Base-by-base conservation (phyloP, 768 basidiomycete genomes). In the Podaxis sp. region DNA sequence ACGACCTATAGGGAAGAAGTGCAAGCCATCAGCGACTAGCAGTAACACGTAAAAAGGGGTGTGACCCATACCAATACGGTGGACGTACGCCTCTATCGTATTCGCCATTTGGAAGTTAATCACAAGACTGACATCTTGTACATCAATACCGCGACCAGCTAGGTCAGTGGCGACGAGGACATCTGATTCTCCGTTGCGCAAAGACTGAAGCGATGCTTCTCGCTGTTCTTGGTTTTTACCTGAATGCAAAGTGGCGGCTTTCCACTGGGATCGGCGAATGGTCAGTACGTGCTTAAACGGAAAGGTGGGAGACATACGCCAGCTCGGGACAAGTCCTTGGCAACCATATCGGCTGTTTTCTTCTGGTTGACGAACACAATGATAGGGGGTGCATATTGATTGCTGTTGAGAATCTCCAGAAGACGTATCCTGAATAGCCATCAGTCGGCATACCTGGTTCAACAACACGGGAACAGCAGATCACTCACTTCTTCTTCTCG, bases 341-440 rank as follows among this genome's bases (percentile, higher is more conserved):
- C 90, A 36, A 99, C 93, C 88, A 95, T 93, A 71, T 99, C 97
- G 54, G 95, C 96, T 11, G 94, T 96, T 82, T 98, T 97, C 82
- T 99, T 99, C 75, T 98, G 95, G 73, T 98, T 98, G 79, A 98
- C 95, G 75, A 98, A 99, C 18, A 95, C 91, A 64, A 99, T 99
- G 66, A 99, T 98, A 4, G 97, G 97, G 16, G 97, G 85, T 37
- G 86, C 74, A 72, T 86, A 93, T 63, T 83, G 79, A 44, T 87
- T 89, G 63, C 87, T 89, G 78, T 95, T 93, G 74, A 99, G 87
- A 64, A 98, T 93, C 70, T 98, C 96, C 69, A 97, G 76, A 70
- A 98, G 72, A 50, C 86, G 83, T 63, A 89, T 85, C 73, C 94
- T 97, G 68, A 16, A 64, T 50, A 51, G 16, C 25, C n/a, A 54